Evolutionary conservation across 176 grass and related monocot species (phyloP).

Genomic region (Lolium multiflorum): DNA sequence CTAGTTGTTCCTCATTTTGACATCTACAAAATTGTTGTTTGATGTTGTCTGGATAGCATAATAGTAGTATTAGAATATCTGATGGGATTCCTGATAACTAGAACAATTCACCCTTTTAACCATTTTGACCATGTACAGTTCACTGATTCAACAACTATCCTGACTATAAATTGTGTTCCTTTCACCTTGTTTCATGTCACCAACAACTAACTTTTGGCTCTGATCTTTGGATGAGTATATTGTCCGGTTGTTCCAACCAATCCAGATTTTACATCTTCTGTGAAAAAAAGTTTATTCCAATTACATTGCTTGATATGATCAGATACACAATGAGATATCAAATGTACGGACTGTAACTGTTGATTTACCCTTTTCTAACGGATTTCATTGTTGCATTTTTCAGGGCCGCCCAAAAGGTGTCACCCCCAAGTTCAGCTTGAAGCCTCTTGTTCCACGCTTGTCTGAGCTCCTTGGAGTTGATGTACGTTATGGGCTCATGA

Average conservation of each 20-base stretch:
- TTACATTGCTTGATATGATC: neutral
- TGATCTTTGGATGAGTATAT: neutral
- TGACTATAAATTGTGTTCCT: neutral
- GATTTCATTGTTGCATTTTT: conserved; percentile 13
- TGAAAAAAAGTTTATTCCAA: neutral
- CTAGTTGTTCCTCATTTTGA: conserved; percentile 3
- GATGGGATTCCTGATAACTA: neutral
- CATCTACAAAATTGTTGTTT: neutral
- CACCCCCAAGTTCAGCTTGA: conserved; percentile 95
- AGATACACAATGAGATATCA: neutral
- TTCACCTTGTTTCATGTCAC: neutral
- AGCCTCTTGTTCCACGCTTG: conserved; percentile 89
- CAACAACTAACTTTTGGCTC: neutral
- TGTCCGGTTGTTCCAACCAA: neutral
- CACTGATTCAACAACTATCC: neutral
- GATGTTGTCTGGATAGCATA: neutral
- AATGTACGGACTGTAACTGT: neutral
- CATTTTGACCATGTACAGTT: neutral
- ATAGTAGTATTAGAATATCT: neutral
- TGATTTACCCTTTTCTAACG: conserved; percentile 3
- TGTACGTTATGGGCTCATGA: conserved; percentile 45
- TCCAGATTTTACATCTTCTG: neutral
- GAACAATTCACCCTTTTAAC: neutral
- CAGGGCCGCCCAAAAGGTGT: conserved; percentile 97
- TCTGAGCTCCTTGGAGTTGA: conserved; percentile 90